These are phyloP conservation scores for Trichoderma asperelloides DNA, from an alignment of 495 filamentous ascomycete species.

Conservation along the genomic window DNA sequence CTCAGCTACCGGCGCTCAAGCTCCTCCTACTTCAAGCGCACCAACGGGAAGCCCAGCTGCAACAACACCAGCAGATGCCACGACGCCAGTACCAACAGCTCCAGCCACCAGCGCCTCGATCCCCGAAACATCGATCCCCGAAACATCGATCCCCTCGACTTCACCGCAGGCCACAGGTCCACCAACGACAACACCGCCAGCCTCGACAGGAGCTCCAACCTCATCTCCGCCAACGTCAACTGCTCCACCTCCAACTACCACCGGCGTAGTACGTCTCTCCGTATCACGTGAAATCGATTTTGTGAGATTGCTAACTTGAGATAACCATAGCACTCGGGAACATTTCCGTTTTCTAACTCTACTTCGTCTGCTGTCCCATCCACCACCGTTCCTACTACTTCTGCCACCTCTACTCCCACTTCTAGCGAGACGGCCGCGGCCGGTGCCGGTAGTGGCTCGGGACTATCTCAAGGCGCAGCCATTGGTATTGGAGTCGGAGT, in stretches of 20 bases:
- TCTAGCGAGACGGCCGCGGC: constrained; percentile 15
- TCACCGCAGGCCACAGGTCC: constrained; percentile 1
- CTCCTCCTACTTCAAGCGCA: neutral
- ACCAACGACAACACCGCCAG: neutral
- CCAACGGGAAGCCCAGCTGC: neutral
- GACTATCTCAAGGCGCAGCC: constrained; percentile 27
- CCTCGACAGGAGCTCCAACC: constrained; percentile 8
- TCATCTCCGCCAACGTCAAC: neutral
- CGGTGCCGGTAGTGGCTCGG: constrained; percentile 1
- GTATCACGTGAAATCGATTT: neutral
- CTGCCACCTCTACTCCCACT: constrained; percentile 9
- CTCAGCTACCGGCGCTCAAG: neutral
- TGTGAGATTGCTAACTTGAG: neutral
- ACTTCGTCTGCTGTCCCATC: neutral
- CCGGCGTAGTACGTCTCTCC: neutral
- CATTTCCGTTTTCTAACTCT: neutral
- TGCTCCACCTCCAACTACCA: constrained; percentile 5
- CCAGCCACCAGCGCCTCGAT: neutral
- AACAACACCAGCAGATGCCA: neutral
- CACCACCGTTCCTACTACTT: neutral
- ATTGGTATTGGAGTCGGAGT: constrained; percentile 36
- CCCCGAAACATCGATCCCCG: neutral
- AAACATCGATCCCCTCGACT: neutral
- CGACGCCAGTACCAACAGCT: neutral
- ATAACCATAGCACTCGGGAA: neutral